Percentiles rank a stretch among this genome's conserved stretches.
Evolutionary conservation across 2,329 filamentous ascomycete species (phyloP).

Genomic region (Aspergillus hiratsukae): DNA sequence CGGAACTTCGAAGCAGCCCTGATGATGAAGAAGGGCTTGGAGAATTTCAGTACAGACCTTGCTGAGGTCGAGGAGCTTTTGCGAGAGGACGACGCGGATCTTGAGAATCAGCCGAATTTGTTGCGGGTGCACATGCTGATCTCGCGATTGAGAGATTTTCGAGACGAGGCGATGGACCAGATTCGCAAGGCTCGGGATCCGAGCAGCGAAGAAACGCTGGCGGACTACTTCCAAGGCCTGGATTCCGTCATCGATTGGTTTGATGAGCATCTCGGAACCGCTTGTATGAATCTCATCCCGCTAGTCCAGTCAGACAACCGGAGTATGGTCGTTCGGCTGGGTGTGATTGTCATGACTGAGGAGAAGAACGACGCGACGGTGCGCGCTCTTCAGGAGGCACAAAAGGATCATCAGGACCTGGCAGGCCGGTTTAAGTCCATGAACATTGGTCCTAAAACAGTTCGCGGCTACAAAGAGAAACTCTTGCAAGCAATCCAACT

Average conservation of each 20-base stretch:
- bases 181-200: constrained; percentile 71
- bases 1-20: constrained; percentile 93
- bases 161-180: constrained; percentile 95
- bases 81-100: constrained; percentile 75
- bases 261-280: constrained; percentile 84
- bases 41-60: constrained; percentile 77
- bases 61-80: constrained; percentile 72
- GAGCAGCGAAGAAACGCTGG: constrained; percentile 73
- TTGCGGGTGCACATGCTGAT: constrained; percentile 87
- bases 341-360: constrained; percentile 88
- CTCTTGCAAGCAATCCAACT: constrained; percentile 76
- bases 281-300: constrained; percentile 85
- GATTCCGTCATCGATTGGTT: constrained; percentile 91
- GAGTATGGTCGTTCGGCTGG: constrained; percentile 83
- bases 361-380: constrained; percentile 95
- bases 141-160: constrained; percentile 85
- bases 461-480: constrained; percentile 94
- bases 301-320: constrained; percentile 83
- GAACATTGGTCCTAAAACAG: constrained; percentile 83
- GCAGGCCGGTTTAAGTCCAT: constrained; percentile 92
- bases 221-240: constrained; percentile 82
- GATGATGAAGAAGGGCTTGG: constrained; percentile 85
- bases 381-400: constrained; percentile 83
- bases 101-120: constrained; percentile 87
- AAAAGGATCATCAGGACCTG: constrained; percentile 93